Conservation (phyloP, 306 rosid species). For the Amphicarpaea edgeworthii region DNA sequence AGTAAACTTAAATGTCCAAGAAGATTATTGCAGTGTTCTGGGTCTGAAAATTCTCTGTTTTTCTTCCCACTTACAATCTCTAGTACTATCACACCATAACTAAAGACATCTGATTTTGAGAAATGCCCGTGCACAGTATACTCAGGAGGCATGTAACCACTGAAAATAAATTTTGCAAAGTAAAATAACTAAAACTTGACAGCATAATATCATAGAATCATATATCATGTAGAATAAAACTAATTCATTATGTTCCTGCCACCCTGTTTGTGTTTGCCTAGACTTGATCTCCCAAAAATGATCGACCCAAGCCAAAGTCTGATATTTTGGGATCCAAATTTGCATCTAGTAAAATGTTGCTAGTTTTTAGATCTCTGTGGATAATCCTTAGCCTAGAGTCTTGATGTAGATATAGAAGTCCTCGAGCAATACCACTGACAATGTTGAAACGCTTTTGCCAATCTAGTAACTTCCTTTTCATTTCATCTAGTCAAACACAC, state of each 20-base stretch:
- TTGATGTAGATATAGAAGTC: too few species aligned
- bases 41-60: neutral
- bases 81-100: neutral
- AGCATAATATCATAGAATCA: neutral
- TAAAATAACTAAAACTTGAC: neutral
- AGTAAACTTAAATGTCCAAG: neutral
- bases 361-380: too few species aligned
- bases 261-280: neutral
- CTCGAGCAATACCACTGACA: too few species aligned
- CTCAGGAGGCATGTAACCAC: conserved; percentile 3
- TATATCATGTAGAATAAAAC: neutral
- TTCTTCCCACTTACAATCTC: neutral
- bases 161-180: neutral
- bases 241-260: neutral
- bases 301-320: too few species aligned
- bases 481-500: too few species aligned
- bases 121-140: neutral
- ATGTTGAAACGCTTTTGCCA: too few species aligned
- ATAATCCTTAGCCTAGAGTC: too few species aligned
- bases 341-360: too few species aligned
- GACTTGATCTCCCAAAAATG: neutral
- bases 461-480: too few species aligned
- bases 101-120: neutral
- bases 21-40: neutral
- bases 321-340: too few species aligned